phyloP scores from a whole-genome alignment of 768 basidiomycete species.

The Auriscalpium microsporum region DNA sequence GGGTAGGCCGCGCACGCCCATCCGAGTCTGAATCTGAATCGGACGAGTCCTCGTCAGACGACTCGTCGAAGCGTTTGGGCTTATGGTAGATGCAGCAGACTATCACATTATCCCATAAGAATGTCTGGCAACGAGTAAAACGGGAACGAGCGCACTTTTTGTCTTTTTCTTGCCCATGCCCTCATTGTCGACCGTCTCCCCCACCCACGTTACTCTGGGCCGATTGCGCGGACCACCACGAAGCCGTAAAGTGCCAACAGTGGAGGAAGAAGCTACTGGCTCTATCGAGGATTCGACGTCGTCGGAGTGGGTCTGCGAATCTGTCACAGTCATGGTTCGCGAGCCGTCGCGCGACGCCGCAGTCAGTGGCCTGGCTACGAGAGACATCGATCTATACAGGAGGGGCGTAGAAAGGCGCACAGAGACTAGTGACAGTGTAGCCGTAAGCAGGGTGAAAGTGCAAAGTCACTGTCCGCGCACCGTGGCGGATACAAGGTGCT shows the following conservation, averaged over 20 bases:
- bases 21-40: slow-evolving; percentile 31
- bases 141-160: slow-evolving; percentile 59
- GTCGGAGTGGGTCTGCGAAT: neutral
- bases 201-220: slow-evolving; percentile 70
- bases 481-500: too few species aligned
- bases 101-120: slow-evolving; percentile 23
- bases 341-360: neutral
- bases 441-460: neutral
- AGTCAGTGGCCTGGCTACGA: neutral
- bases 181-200: slow-evolving; percentile 88
- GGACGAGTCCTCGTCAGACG: slow-evolving; percentile 55
- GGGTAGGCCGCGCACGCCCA: slow-evolving; percentile 2
- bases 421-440: neutral
- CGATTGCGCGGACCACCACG: slow-evolving; percentile 38
- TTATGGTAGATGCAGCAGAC: slow-evolving; percentile 96
- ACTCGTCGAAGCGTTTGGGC: slow-evolving; percentile 72
- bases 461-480: too few species aligned
- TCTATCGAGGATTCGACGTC: neutral
- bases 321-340: neutral
- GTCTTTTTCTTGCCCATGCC: slow-evolving; percentile 83
- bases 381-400: neutral
- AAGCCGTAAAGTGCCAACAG: slow-evolving; percentile 47
- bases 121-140: neutral
- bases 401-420: neutral
- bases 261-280: neutral